Base-by-base conservation (phyloP, 1,284 basidiomycete genomes). In the Sporisorium graminicola region DNA sequence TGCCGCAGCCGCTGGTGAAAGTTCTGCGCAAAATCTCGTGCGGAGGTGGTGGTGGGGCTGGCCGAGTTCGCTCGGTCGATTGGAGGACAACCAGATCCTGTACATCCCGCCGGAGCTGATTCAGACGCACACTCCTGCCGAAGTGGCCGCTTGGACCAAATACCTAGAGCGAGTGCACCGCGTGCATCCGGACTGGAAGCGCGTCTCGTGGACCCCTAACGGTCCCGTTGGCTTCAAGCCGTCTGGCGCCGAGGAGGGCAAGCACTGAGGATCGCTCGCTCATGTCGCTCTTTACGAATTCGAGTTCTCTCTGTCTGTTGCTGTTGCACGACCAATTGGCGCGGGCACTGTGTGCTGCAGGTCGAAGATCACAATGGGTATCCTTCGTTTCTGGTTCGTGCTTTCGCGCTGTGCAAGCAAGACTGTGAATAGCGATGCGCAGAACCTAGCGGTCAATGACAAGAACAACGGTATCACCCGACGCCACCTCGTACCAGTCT, bases 401-500 rank as follows among this genome's bases (percentile, higher is more conserved):
- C 20, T 9, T 35, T 20, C 20, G 12, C 9, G n/a, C 2, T 14
- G 54, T 46, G 54, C 26, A 58, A 35, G 46, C 20, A 58, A 24
- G 31, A 7, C 7, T n/a, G 31, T 27, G 22, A 16, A 8, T n/a
- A 31, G 42, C 12, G 13, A 52, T 10, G 18, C 16, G n/a, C n/a
- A n/a, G 35, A 37, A 13, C 20, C 46, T 22, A 60, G 5, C 53
- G 10, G 1, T 53, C 31, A 16, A 50, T 43, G 47, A 72, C 69
- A 29, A 72, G 64, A 2, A 72, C 59, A 13, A 72, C 50, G 20
- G 58, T 31, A 22, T 71, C 73, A 14, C 67, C 53, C 18, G 43
- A 35, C 10, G 42, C 47, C 20, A 82, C 58, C 14, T 77, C 66
- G 49, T 79, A 82, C 75, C 74, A 78, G 13, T 67, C 69, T 42